These are phyloP conservation scores for Durio zibethinus DNA, from an alignment of 345 rosid species.

Conservation along the genomic window DNA sequence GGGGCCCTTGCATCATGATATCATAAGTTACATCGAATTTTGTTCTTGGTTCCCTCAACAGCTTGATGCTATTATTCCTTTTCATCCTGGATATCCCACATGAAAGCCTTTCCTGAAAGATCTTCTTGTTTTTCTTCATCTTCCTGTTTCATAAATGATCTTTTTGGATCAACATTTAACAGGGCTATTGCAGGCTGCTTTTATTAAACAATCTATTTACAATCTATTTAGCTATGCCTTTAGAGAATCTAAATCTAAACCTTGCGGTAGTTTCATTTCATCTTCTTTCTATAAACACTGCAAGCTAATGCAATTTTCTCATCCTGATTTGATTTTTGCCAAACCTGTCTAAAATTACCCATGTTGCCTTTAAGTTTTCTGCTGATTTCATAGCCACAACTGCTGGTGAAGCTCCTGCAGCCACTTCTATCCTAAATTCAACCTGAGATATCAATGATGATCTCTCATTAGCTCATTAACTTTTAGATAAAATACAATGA, in stretches of 20 bases:
- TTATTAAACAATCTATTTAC: neutral
- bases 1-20: slow-evolving; percentile 28
- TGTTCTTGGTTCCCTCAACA: slow-evolving; percentile 32
- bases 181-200: neutral
- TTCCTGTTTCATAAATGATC: slow-evolving; percentile 19
- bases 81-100: slow-evolving; percentile 45
- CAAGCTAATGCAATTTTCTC: neutral
- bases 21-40: slow-evolving; percentile 12
- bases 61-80: slow-evolving; percentile 22
- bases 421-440: slow-evolving; percentile 34
- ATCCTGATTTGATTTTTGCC: neutral
- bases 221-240: neutral
- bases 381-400: slow-evolving; percentile 29
- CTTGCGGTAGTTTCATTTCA: neutral
- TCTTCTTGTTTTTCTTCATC: slow-evolving; percentile 39
- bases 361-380: slow-evolving; percentile 31
- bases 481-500: neutral
- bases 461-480: neutral
- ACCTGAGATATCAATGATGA: slow-evolving; percentile 22
- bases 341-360: slow-evolving; percentile 49
- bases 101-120: slow-evolving; percentile 33
- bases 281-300: neutral
- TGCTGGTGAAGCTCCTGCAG: slow-evolving; percentile 31
- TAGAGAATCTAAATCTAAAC: neutral
- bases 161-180: neutral